phyloP scores from a whole-genome alignment of 202 grass and related monocot species.

The Hordeum pubiflorum region DNA sequence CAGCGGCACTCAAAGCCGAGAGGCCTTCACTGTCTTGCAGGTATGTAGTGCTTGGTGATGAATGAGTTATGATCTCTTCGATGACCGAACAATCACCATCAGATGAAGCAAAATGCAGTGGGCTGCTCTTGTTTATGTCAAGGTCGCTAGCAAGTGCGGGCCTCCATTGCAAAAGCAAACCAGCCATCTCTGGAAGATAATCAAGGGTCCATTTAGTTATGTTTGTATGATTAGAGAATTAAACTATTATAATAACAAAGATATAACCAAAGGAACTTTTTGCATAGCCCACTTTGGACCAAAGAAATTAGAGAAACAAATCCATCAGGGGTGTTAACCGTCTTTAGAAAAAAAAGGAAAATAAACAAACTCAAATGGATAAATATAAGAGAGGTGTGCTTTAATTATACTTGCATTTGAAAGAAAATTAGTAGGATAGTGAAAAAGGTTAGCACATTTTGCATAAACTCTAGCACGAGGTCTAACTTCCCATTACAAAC shows the following conservation, averaged over 20 bases:
- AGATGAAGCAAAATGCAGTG: conserved; percentile 27
- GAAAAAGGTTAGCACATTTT: no score
- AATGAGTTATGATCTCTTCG: not conserved
- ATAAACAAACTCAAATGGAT: no score
- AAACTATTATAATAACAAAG: not conserved
- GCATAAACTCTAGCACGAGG: no score
- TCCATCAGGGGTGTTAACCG: no score
- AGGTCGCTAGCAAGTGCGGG: not conserved
- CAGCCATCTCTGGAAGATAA: conserved; percentile 14
- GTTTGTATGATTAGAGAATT: not conserved
- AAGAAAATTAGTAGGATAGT: no score
- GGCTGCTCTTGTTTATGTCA: conserved; percentile 12
- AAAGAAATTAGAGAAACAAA: no score
- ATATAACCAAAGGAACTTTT: not conserved
- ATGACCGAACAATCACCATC: conserved; percentile 7
- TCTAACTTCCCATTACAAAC: no score
- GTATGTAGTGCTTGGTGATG: not conserved
- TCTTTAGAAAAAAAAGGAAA: no score
- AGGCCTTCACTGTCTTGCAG: conserved; percentile 21
- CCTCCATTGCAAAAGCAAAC: conserved; percentile 20
- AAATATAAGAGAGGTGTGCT: no score
- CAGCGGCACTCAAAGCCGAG: conserved; percentile 29
- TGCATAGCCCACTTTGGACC: no score
- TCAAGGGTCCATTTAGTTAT: not conserved
- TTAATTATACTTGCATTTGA: no score